Evolutionary conservation across 768 basidiomycete genomes (phyloP).

Genomic region (Pisolithus tinctorius): DNA sequence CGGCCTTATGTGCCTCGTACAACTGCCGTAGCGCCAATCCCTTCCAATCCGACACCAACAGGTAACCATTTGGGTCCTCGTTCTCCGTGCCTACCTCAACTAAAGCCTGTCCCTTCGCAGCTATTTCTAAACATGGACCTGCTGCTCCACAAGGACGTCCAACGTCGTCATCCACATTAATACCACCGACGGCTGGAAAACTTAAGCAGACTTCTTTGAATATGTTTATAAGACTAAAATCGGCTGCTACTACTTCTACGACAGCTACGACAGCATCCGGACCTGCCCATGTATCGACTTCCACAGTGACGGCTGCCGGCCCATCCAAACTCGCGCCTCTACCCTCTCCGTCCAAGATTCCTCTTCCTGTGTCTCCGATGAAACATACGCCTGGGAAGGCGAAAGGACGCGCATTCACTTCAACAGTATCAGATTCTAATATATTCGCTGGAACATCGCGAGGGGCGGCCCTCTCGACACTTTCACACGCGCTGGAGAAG

Average conservation of each 20-base stretch:
- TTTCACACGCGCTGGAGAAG: slow-evolving; percentile 65
- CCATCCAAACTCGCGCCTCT: slow-evolving; percentile 2
- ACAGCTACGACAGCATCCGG: not conserved
- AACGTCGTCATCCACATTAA: slow-evolving; percentile 9
- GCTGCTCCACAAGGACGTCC: not conserved
- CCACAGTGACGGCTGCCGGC: not conserved
- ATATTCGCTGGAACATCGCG: slow-evolving; percentile 3
- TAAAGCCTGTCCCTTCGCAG: not conserved
- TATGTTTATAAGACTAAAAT: slow-evolving; percentile 15
- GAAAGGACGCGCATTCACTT: slow-evolving; percentile 3
- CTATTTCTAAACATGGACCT: slow-evolving; percentile 3
- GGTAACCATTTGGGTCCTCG: not conserved
- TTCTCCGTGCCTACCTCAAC: not conserved
- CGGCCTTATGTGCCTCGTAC: not conserved
- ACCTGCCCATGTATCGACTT: slow-evolving; percentile 3
- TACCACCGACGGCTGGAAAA: slow-evolving; percentile 10
- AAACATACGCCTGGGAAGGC: slow-evolving; percentile 9
- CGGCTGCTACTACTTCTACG: not conserved
- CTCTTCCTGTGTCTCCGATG: slow-evolving; percentile 15
- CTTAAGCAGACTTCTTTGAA: slow-evolving; percentile 20
- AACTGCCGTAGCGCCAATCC: not conserved
- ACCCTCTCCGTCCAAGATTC: slow-evolving; percentile 25
- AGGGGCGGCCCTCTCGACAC: slow-evolving; percentile 48
- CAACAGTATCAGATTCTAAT: not conserved
- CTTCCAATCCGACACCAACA: not conserved